Evolutionary conservation across 73 alveolate genomes (phyloP), one percentile per base, ranked within the genome.

Genomic region (Tetrahymena elliotti): DNA sequence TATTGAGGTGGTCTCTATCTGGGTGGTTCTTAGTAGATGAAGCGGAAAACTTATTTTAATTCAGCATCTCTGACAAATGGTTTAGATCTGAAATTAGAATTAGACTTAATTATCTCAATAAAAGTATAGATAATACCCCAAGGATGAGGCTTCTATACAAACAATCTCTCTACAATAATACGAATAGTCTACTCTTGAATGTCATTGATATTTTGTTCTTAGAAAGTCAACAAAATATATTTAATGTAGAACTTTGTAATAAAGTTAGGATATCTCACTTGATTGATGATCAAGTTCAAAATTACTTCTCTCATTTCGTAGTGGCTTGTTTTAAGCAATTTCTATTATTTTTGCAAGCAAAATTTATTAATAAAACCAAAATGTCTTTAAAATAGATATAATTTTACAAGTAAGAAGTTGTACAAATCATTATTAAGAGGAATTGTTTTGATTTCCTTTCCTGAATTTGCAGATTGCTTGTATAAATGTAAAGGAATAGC

Each of bases 121-220:
- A 97, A 97, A 16, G 98, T 94, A 35, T 97, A 95, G 84, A 96
- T 94, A 35, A 98, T 68, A 13, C 99, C 99, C 99, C 99, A 98
- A 41, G 99, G 99, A 68, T 95, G 96, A 22, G 99, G 99, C 53
- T 97, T 97, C 82, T 94, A 93, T 12, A 97, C 96, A 33, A 95
- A 93, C 93, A 96, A 95, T 96, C 99, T 97, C 96, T 98, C 99
- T 54, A 97, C 93, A 35, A 97, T 94, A 40, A 96, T 97, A 84
- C 97, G 93, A 18, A 98, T 95, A 47, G 98, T 97, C 93, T 97
- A 96, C 95, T 97, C 98, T 94, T 97, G 97, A 16, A 96, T 97
- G 84, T 92, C 93, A 52, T 93, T 98, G 37, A 94, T 95, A 47
- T 93, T 94, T 84, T 95, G 95, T n/a, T 97, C 98, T 41, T 92